Percentiles rank a stretch among this genome's conserved stretches.
Conservation (phyloP, 2,329 filamentous ascomycete species). For the Dothidotthia symphoricarpi region DNA sequence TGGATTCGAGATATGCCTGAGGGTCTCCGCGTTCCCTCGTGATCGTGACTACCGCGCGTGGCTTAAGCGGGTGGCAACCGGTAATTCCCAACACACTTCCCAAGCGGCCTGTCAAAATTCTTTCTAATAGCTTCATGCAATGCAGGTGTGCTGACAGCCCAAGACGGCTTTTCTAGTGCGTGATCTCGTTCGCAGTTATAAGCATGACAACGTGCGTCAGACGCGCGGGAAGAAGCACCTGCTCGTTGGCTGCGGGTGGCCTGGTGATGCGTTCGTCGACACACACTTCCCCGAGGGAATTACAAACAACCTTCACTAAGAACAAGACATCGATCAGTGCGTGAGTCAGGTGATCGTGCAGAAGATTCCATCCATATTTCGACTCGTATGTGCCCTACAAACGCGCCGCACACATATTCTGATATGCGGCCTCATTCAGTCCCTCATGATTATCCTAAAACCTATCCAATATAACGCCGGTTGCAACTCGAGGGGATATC, state of each 20-base stretch:
- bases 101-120: conserved; percentile 6
- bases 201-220: conserved; percentile 12
- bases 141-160: conserved; percentile 16
- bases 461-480: background rate
- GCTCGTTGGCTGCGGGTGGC: background rate
- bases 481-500: background rate
- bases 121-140: conserved; percentile 12
- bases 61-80: conserved; percentile 19
- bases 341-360: too few species aligned
- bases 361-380: too few species aligned
- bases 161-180: conserved; percentile 13
- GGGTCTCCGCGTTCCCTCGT: conserved; percentile 14
- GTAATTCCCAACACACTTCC: conserved; percentile 9
- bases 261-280: too few species aligned
- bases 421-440: background rate
- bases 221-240: background rate
- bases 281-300: too few species aligned
- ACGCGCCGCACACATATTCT: too few species aligned
- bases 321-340: too few species aligned
- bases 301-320: too few species aligned
- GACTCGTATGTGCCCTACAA: too few species aligned
- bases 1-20: conserved; percentile 14
- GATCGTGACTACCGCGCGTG: conserved; percentile 21
- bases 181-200: conserved; percentile 5
- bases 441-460: conserved; percentile 1